Evolutionary conservation across 495 filamentous ascomycete genomes (phyloP).

Genomic region (Xylaria scruposa): DNA sequence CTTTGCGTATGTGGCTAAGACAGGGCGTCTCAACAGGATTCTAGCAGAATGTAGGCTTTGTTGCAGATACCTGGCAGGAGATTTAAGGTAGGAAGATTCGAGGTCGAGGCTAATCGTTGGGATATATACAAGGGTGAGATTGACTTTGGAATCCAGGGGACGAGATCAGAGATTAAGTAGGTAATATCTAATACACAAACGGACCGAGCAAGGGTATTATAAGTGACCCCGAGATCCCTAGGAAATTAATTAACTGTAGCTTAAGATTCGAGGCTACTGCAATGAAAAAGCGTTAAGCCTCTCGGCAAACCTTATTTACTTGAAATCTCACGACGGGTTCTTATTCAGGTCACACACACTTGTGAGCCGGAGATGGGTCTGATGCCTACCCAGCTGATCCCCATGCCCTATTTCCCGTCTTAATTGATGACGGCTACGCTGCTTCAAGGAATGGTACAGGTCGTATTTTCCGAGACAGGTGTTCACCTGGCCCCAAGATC

Average conservation of each 20-base stretch:
- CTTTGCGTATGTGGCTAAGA: constrained; percentile 17
- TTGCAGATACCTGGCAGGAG: background rate
- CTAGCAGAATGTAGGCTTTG: background rate
- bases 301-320: constrained; percentile 16
- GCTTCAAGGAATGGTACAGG: background rate
- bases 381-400: background rate
- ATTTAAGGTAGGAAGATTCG: constrained; percentile 4
- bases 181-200: constrained; percentile 7
- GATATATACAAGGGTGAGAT: constrained; percentile 15
- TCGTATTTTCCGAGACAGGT: constrained; percentile 19
- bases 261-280: constrained; percentile 14
- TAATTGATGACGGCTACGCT: background rate
- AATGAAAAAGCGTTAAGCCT: background rate
- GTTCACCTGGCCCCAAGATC: constrained; percentile 13
- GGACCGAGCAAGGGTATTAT: constrained; percentile 5
- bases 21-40: constrained; percentile 1
- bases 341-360: constrained; percentile 11
- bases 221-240: background rate
- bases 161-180: constrained; percentile 2
- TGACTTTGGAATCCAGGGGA: constrained; percentile 9
- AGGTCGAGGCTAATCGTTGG: constrained; percentile 9
- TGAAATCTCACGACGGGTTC: background rate
- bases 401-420: background rate
- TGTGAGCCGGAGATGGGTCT: background rate
- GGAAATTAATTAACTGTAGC: constrained; percentile 8